These are phyloP conservation scores for Margaritispora aquatica DNA, from an alignment of 495 filamentous ascomycete species.

Conservation along the genomic window DNA sequence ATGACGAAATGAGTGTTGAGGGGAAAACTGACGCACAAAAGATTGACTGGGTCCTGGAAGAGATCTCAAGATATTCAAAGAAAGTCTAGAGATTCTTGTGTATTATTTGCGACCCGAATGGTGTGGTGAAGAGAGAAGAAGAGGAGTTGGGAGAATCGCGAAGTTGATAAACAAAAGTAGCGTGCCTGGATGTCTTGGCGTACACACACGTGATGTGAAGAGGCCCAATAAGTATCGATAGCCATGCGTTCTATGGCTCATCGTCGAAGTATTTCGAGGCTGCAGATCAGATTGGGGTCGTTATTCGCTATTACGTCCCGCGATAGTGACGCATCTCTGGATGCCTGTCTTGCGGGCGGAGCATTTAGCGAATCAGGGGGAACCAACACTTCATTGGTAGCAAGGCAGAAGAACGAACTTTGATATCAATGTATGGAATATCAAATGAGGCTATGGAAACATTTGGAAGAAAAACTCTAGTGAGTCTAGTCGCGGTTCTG, in stretches of 20 bases:
- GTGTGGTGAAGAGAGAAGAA: slow-evolving; percentile 27
- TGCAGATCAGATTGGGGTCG: background rate
- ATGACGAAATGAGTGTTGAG: slow-evolving; percentile 25
- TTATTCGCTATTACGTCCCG: slow-evolving; percentile 4
- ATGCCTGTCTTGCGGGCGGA: slow-evolving; percentile 8
- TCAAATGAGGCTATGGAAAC: background rate
- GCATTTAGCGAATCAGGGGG: slow-evolving; percentile 11
- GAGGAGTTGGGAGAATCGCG: slow-evolving; percentile 3
- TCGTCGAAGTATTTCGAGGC: background rate
- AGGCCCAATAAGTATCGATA: background rate
- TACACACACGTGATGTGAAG: background rate
- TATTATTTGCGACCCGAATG: slow-evolving; percentile 25
- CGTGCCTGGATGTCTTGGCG: background rate
- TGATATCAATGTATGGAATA: background rate
- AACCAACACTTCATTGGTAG: background rate
- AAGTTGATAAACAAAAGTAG: slow-evolving; percentile 3
- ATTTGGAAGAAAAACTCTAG: no score
- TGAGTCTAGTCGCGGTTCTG: no score
- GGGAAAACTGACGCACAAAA: slow-evolving; percentile 26
- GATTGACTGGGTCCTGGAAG: slow-evolving; percentile 29
- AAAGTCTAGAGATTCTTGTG: slow-evolving; percentile 26
- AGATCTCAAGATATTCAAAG: slow-evolving; percentile 26
- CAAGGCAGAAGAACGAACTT: background rate
- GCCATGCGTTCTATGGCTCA: background rate
- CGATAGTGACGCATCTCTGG: background rate